Percentiles rank a stretch among this genome's conserved stretches.
Conservation (phyloP, 176 grass and related monocot genomes). For the Cenchrus americanus region DNA sequence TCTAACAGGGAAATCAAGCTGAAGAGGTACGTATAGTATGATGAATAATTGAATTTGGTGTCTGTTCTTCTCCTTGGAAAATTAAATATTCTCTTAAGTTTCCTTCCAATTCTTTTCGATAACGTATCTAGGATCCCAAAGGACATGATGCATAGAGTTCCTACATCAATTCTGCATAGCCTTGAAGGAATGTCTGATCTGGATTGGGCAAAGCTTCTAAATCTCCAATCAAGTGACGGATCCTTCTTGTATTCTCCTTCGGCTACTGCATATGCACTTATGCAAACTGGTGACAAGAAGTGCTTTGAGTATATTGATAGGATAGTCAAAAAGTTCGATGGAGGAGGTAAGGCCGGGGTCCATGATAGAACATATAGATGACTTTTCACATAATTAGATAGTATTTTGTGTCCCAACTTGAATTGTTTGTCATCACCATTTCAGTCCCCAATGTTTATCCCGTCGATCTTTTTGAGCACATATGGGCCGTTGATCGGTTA, state of each 20-base stretch:
- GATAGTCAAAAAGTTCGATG: constrained; percentile 62
- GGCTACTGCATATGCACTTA: constrained; percentile 75
- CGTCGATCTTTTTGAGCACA: constrained; percentile 77
- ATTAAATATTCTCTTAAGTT: background rate
- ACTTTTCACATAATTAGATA: background rate
- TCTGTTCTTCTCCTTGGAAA: background rate
- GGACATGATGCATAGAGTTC: constrained; percentile 79
- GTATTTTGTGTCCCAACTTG: background rate
- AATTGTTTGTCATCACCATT: constrained; percentile 21
- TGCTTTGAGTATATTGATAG: constrained; percentile 70
- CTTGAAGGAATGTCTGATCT: constrained; percentile 82
- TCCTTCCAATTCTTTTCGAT: constrained; percentile 12
- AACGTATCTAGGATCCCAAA: constrained; percentile 64
- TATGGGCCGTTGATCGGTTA: constrained; percentile 75
- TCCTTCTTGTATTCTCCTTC: constrained; percentile 88
- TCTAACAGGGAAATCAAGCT: constrained; percentile 68
- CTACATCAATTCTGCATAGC: constrained; percentile 83
- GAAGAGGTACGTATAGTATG: constrained; percentile 68
- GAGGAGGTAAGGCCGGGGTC: constrained; percentile 69
- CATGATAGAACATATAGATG: background rate
- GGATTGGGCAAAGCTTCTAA: constrained; percentile 75
- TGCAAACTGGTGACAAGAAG: constrained; percentile 74
- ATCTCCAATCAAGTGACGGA: constrained; percentile 69
- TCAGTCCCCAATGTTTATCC: constrained; percentile 88
- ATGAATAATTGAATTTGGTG: background rate